phyloP scores from a whole-genome alignment of 768 basidiomycete species.

The Tricholoma flavovirens region DNA sequence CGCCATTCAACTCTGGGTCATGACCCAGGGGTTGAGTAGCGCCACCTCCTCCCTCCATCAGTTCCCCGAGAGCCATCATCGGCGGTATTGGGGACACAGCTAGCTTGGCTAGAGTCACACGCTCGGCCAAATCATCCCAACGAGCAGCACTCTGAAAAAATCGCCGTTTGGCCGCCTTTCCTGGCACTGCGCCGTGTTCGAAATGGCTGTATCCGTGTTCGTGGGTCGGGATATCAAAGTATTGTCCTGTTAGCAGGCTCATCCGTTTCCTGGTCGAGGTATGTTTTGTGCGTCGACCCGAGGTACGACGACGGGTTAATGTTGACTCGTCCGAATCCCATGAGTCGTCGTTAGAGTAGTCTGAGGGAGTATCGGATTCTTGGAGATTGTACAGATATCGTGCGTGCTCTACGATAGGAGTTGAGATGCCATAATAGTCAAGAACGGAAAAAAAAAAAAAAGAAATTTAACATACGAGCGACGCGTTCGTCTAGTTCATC shows the following conservation, averaged over 20 bases:
- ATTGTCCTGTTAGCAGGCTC: constrained; percentile 62
- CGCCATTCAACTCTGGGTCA: constrained; percentile 17
- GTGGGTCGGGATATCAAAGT: constrained; percentile 42
- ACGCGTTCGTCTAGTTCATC: constrained; percentile 66
- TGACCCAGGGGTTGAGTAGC: constrained; percentile 6
- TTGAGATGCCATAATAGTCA: neutral
- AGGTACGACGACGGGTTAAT: constrained; percentile 16
- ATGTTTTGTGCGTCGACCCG: constrained; percentile 18
- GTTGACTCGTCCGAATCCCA: constrained; percentile 48
- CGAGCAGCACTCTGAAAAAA: constrained; percentile 51
- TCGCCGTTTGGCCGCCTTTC: constrained; percentile 35
- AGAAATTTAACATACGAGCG: constrained; percentile 66
- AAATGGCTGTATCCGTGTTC: constrained; percentile 40
- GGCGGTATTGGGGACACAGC: constrained; percentile 11
- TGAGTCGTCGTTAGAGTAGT: constrained; percentile 44
- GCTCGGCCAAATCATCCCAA: constrained; percentile 29
- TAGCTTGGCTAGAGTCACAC: constrained; percentile 17
- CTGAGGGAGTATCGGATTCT: constrained; percentile 40
- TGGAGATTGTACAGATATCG: constrained; percentile 59
- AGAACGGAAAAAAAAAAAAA: neutral
- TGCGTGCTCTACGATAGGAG: constrained; percentile 46
- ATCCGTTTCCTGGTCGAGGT: constrained; percentile 46
- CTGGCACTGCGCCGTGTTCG: constrained; percentile 25
- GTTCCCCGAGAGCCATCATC: constrained; percentile 8
- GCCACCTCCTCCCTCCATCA: constrained; percentile 23